Conservation (phyloP, 1,284 basidiomycete genomes). For the Ceratobasidium papillatum region DNA sequence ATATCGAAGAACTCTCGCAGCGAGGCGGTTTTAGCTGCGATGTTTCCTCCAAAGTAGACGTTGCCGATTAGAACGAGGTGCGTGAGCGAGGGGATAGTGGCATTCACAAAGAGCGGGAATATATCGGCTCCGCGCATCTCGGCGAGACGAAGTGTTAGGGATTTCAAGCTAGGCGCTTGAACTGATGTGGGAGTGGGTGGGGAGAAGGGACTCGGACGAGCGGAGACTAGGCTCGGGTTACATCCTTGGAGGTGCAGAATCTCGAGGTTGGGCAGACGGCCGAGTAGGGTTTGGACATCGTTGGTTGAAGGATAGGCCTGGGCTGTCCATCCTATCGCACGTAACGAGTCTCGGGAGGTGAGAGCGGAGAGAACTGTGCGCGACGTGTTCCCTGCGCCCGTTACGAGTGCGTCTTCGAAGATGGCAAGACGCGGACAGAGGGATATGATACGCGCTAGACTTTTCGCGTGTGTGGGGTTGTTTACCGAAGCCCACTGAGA, state of each 20-base stretch:
- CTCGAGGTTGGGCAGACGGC: slow-evolving; percentile 20
- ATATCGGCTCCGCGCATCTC: slow-evolving; percentile 32
- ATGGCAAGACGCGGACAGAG: slow-evolving; percentile 21
- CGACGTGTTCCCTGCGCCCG: slow-evolving; percentile 10
- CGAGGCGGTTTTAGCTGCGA: slow-evolving; percentile 21
- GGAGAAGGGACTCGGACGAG: neutral
- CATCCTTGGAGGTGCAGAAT: slow-evolving; percentile 31
- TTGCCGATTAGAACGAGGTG: slow-evolving; percentile 18
- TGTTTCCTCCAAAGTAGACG: slow-evolving; percentile 32
- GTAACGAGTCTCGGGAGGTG: neutral
- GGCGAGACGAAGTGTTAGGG: slow-evolving; percentile 23
- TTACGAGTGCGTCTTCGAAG: slow-evolving; percentile 21
- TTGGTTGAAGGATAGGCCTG: slow-evolving; percentile 29
- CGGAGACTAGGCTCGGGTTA: slow-evolving; percentile 5
- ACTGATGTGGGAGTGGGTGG: slow-evolving; percentile 17
- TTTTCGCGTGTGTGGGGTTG: slow-evolving; percentile 17
- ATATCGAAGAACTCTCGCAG: slow-evolving; percentile 37
- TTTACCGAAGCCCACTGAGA: slow-evolving; percentile 25
- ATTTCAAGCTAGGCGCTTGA: neutral
- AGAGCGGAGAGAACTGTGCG: slow-evolving; percentile 16
- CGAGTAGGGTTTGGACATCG: slow-evolving; percentile 18
- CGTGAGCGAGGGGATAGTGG: slow-evolving; percentile 13
- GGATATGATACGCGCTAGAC: slow-evolving; percentile 20
- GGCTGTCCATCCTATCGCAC: slow-evolving; percentile 34
- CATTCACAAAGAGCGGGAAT: slow-evolving; percentile 18